Conservation (phyloP, 1,284 basidiomycete genomes). For the Thelephora terrestris region DNA sequence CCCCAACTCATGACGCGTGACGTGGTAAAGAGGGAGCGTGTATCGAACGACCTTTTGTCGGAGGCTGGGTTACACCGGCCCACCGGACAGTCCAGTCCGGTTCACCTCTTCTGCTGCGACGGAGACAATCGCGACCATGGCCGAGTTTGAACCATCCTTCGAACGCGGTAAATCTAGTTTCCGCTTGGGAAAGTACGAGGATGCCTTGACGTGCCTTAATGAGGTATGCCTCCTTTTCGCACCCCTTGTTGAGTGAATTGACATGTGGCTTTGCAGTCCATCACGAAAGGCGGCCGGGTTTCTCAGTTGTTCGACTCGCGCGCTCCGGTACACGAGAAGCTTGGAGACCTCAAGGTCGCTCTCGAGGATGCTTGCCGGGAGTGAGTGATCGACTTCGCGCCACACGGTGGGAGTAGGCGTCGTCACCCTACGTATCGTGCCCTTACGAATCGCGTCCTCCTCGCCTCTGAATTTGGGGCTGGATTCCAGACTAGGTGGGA, state of each 20-base stretch:
- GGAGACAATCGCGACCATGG: too few relatives aligned
- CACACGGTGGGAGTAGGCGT: too few relatives aligned
- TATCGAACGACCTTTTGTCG: too few relatives aligned
- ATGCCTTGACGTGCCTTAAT: conserved; percentile 33
- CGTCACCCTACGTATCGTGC: too few relatives aligned
- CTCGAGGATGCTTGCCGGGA: conserved; percentile 58
- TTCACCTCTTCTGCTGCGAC: too few relatives aligned
- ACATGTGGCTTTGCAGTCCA: conserved; percentile 31
- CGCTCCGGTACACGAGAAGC: conserved; percentile 51
- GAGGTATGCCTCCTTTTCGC: conserved; percentile 21
- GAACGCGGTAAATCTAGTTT: conserved; percentile 31
- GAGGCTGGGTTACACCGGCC: too few relatives aligned
- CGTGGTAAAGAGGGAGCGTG: too few relatives aligned
- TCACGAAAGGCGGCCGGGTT: conserved; percentile 30
- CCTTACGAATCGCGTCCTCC: too few relatives aligned
- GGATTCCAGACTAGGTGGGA: too few relatives aligned
- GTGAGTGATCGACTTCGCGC: conserved; percentile 51
- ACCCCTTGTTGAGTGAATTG: neutral
- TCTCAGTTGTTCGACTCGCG: conserved; percentile 57
- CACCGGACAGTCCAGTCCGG: too few relatives aligned
- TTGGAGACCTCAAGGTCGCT: conserved; percentile 47
- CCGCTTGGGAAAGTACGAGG: conserved; percentile 26
- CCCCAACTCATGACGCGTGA: too few relatives aligned
- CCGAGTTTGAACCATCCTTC: conserved; percentile 30
- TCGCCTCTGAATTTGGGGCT: too few relatives aligned